phyloP scores from a whole-genome alignment of 2,329 filamentous ascomycete genomes.

The Ophioceras dolichostomum region DNA sequence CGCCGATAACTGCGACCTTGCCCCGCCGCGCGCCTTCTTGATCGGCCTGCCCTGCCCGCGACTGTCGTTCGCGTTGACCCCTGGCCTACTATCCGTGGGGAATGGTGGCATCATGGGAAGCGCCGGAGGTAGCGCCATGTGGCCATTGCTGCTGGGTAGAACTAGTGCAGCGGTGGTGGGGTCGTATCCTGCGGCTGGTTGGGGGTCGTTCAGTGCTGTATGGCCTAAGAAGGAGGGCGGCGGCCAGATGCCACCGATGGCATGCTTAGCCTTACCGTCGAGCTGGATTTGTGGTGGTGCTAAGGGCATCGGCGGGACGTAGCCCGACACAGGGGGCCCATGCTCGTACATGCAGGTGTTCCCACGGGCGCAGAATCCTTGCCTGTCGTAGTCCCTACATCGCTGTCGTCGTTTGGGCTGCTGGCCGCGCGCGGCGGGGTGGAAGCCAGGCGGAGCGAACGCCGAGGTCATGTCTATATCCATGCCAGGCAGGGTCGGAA shows the following conservation, averaged over 20 bases:
- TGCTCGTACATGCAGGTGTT: conserved; percentile 60
- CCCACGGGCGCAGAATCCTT: conserved; percentile 59
- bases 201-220: no score
- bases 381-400: conserved; percentile 60
- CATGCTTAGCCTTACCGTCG: neutral
- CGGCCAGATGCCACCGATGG: no score
- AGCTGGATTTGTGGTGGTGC: neutral
- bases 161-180: conserved; percentile 34
- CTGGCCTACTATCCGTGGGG: conserved; percentile 2
- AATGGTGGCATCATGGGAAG: conserved; percentile 1
- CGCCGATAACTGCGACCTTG: conserved; percentile 43
- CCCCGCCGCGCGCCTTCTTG: neutral
- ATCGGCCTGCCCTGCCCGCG: neutral
- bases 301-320: neutral
- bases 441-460: no score
- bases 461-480: no score
- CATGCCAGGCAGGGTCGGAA: no score
- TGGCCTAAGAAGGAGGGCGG: no score
- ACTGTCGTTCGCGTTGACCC: conserved; percentile 3
- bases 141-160: conserved; percentile 1
- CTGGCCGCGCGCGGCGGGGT: conserved; percentile 7
- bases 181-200: conserved; percentile 38
- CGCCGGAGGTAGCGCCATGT: conserved; percentile 3
- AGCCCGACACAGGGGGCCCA: conserved; percentile 17
- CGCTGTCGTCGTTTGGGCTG: conserved; percentile 28